These are phyloP conservation scores for Trichophyton mentagrophytes DNA, from an alignment of 2,329 filamentous ascomycete genomes.

Conservation along the genomic window DNA sequence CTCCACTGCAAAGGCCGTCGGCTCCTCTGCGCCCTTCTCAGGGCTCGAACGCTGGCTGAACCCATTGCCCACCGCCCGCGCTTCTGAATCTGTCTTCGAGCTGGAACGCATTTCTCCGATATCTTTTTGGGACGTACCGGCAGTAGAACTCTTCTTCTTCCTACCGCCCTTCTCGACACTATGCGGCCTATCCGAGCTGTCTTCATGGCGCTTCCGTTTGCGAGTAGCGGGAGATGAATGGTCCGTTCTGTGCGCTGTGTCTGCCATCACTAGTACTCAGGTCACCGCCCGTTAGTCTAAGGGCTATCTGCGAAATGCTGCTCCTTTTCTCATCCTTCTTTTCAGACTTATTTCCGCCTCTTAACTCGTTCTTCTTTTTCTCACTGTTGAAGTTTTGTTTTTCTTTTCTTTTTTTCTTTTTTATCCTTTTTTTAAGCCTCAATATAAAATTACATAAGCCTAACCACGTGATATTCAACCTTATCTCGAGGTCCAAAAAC, in stretches of 20 bases:
- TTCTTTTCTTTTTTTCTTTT: not conserved
- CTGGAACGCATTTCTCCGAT: not conserved
- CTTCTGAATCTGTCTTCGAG: not conserved
- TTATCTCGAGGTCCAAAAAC: not conserved
- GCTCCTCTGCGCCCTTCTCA: not conserved
- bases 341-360: not conserved
- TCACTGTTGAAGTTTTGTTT: not conserved
- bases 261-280: conserved; percentile 29
- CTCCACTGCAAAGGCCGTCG: not conserved
- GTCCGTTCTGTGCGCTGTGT: conserved; percentile 16
- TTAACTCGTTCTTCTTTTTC: not conserved
- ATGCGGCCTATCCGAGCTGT: not conserved
- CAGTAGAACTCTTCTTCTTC: conserved; percentile 8
- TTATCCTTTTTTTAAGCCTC: not conserved
- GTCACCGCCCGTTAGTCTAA: not conserved
- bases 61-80: not conserved
- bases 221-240: not conserved
- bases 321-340: not conserved
- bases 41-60: not conserved
- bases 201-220: conserved; percentile 5
- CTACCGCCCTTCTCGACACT: conserved; percentile 14
- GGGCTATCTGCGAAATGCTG: not conserved
- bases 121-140: not conserved
- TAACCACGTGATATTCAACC: not conserved
- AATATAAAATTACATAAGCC: not conserved